Base-by-base conservation (phyloP, 257 asterid genomes). In the Solanum chmielewskii region DNA sequence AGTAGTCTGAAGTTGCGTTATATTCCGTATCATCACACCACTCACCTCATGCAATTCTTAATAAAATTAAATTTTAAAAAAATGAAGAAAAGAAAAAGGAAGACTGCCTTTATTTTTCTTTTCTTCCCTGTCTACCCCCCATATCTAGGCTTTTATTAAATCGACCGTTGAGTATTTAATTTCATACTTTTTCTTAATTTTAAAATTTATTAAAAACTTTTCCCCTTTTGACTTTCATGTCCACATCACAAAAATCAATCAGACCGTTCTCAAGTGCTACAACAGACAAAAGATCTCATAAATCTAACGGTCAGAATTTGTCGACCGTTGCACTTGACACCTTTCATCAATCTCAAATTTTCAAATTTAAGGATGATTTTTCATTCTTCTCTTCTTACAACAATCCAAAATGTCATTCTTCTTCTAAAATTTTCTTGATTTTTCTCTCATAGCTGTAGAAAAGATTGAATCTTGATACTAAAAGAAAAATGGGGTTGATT, bases 321-420 rank as follows among this genome's bases (percentile, higher is more conserved):
- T 91, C 94, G 98, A 96, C 98, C 99, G 98, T 96, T 96, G 21
- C 23, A 85, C 15, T 82, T 70, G 86, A 86, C 11, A 60, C 70
- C 74, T 88, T 89, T 81, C 91, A 89, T 76, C 92, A 44, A 27
- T 82, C 85, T 83, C 52, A 85, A 64, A 75, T 25, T 83, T 91
- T 93, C 93, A 82, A 93, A 93, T 89, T 94, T 91, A 83, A 84
- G 89, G 86, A 85, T 88, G 39, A 6, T 84, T 44, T 39, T 35
- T 33, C 76, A 69, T 87, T 83, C 44, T 73, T 75, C 70, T 27
- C 71, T 25, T 69, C 73, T 87, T 74, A 52, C 37, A 12, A 52
- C 37, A 12, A 52, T 37, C 82, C 27, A 33, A 42, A 52, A 77
- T 44, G 15, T 31, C 64, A 27, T 60, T 31, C 25, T 74, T 39